phyloP scores from a whole-genome alignment of 2,329 filamentous ascomycete genomes.

The Ophiostoma fasciatum region DNA sequence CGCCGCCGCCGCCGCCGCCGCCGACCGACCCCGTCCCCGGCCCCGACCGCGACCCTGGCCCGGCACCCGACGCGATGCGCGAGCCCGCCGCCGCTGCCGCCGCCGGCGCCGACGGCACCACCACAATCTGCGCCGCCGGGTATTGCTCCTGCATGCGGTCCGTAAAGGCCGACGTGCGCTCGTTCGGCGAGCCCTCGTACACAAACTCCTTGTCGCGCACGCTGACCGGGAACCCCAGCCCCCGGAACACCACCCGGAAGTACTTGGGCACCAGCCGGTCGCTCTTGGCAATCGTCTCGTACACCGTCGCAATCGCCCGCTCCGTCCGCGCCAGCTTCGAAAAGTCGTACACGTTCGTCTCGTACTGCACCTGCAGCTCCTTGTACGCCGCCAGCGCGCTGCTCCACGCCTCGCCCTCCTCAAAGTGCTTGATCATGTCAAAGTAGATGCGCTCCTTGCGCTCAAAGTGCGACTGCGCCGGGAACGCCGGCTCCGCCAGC shows the following conservation, averaged over 20 bases:
- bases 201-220: slow-evolving; percentile 85
- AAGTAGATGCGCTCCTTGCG: slow-evolving; percentile 88
- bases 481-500: slow-evolving; percentile 60
- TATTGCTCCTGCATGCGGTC: slow-evolving; percentile 88
- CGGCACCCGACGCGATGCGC: slow-evolving; percentile 4
- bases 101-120: slow-evolving; percentile 5
- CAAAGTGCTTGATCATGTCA: slow-evolving; percentile 86
- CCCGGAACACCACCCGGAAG: slow-evolving; percentile 81
- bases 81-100: slow-evolving; percentile 1
- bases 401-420: slow-evolving; percentile 88
- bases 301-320: slow-evolving; percentile 80
- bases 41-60: neutral
- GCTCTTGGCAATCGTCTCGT: slow-evolving; percentile 75
- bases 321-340: slow-evolving; percentile 79
- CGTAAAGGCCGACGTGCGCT: slow-evolving; percentile 68
- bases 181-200: slow-evolving; percentile 66
- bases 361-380: slow-evolving; percentile 84
- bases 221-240: slow-evolving; percentile 69
- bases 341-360: slow-evolving; percentile 80
- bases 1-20: neutral
- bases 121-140: slow-evolving; percentile 66
- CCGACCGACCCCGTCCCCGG: slow-evolving; percentile 4
- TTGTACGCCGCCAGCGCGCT: slow-evolving; percentile 77
- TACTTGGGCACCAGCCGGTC: slow-evolving; percentile 69
- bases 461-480: slow-evolving; percentile 76